Conservation (phyloP, 2,329 filamentous ascomycete species). For the Trichoderma hamatum region DNA sequence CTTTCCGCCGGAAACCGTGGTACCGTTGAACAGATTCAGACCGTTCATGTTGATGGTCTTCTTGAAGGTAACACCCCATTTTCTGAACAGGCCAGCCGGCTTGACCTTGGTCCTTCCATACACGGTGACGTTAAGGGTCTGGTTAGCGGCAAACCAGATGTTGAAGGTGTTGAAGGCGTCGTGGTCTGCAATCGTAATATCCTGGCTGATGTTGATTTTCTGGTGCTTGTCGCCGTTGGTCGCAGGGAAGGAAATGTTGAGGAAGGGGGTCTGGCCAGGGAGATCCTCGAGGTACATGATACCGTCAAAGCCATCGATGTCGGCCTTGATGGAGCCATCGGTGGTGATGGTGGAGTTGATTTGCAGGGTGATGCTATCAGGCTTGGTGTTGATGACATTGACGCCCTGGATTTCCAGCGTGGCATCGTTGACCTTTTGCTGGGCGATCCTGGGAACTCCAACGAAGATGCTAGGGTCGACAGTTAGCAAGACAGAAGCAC, state of each 20-base stretch:
- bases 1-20: constrained; percentile 53
- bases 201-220: constrained; percentile 56
- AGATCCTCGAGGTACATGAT: constrained; percentile 59
- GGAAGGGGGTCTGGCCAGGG: constrained; percentile 52
- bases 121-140: constrained; percentile 55
- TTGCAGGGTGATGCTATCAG: constrained; percentile 51
- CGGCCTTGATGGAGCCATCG: constrained; percentile 55
- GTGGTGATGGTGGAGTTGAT: constrained; percentile 60
- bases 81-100: constrained; percentile 52
- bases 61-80: constrained; percentile 57
- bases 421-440: constrained; percentile 58
- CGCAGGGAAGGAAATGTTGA: constrained; percentile 54
- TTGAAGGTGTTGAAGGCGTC: constrained; percentile 59
- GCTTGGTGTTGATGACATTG: constrained; percentile 50
- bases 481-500: neutral
- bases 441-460: constrained; percentile 59
- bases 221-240: constrained; percentile 54
- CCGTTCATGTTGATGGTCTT: constrained; percentile 57
- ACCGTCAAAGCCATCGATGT: constrained; percentile 54
- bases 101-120: constrained; percentile 56
- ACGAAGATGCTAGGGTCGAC: constrained; percentile 54
- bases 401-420: constrained; percentile 56
- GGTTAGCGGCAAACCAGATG: constrained; percentile 54
- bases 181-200: constrained; percentile 50
- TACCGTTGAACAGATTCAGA: constrained; percentile 59